Evolutionary conservation across 2,329 filamentous ascomycete species (phyloP).

Genomic region (Raffaelea albimanens): DNA sequence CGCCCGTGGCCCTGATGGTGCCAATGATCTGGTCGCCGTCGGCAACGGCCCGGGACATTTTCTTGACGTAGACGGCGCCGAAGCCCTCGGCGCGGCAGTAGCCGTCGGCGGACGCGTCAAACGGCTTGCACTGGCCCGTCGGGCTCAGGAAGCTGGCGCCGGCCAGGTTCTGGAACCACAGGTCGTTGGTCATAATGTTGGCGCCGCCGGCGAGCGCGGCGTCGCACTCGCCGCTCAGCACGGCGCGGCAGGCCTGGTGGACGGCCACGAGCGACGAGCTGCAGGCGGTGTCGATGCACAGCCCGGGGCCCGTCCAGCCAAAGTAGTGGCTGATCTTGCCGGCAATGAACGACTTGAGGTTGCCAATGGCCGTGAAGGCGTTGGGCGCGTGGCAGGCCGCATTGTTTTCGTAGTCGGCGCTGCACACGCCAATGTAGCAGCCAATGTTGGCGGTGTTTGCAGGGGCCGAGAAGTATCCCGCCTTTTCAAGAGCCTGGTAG

Average conservation of each 20-base stretch:
- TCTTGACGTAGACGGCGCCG: constrained; percentile 35
- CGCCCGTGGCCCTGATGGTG: constrained; percentile 25
- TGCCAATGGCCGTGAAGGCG: constrained; percentile 27
- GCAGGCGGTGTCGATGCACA: constrained; percentile 36
- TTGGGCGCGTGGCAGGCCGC: constrained; percentile 20
- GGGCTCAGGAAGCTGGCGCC: constrained; percentile 21
- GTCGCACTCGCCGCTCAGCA: constrained; percentile 13
- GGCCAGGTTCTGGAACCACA: constrained; percentile 15
- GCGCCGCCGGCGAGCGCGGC: constrained; percentile 14
- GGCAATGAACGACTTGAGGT: constrained; percentile 19
- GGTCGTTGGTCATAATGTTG: constrained; percentile 22
- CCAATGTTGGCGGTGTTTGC: constrained; percentile 18
- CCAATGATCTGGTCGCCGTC: constrained; percentile 35
- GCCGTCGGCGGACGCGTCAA: constrained; percentile 27
- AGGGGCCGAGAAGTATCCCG: constrained; percentile 11
- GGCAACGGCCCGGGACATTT: constrained; percentile 30
- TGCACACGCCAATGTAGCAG: constrained; percentile 25
- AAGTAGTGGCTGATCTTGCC: constrained; percentile 25
- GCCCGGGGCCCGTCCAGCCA: constrained; percentile 27
- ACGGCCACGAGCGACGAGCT: constrained; percentile 30
- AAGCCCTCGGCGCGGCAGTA: constrained; percentile 42
- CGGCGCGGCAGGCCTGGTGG: constrained; percentile 25
- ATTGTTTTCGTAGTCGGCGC: constrained; percentile 26
- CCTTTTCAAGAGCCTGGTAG: constrained; percentile 27
- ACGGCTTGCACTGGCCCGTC: constrained; percentile 22